Conservation (phyloP, 148 eudicot species). For the Suaeda aralocaspica region DNA sequence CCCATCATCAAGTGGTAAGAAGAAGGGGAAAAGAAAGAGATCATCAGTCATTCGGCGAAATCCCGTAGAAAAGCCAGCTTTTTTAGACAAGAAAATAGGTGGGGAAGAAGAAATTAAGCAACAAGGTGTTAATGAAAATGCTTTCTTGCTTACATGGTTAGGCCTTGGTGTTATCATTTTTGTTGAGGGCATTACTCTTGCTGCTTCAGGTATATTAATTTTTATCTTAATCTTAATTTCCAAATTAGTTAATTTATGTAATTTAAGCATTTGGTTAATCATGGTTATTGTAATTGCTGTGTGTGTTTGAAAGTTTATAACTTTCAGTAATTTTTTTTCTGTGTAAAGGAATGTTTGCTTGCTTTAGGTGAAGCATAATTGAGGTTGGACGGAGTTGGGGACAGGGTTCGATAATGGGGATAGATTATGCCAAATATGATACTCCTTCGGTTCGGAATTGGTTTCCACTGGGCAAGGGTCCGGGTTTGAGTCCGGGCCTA, state of each 20-base stretch:
- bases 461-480: too few relatives aligned
- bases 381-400: too few relatives aligned
- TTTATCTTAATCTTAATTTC: background rate
- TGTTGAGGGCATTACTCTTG: constrained; percentile 64
- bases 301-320: background rate
- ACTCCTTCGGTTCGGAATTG: too few relatives aligned
- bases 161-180: constrained; percentile 67
- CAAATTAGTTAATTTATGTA: background rate
- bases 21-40: constrained; percentile 47
- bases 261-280: background rate
- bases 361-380: too few relatives aligned
- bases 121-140: constrained; percentile 43
- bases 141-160: constrained; percentile 70
- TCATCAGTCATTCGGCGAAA: constrained; percentile 49
- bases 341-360: too few relatives aligned
- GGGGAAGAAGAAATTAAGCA: constrained; percentile 35
- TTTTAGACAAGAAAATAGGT: constrained; percentile 27
- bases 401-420: too few relatives aligned
- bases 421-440: too few relatives aligned
- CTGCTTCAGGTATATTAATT: constrained; percentile 58
- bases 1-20: constrained; percentile 24
- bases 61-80: constrained; percentile 57
- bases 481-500: too few relatives aligned
- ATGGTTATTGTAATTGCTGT: background rate
- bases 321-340: too few relatives aligned